phyloP scores from a whole-genome alignment of 306 rosid species.

The Ziziphus jujuba region DNA sequence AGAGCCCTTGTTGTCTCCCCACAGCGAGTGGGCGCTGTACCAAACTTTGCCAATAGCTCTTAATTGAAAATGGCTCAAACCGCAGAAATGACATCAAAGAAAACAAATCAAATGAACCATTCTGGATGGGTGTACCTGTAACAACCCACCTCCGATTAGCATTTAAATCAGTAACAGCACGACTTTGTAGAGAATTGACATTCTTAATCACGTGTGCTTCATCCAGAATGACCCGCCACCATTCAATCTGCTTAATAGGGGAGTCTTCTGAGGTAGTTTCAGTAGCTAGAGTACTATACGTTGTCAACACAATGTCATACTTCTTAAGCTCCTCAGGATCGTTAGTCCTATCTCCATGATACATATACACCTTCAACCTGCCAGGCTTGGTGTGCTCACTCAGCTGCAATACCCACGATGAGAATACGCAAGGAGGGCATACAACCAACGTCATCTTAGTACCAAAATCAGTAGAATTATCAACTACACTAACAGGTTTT shows the following conservation, averaged over 20 bases:
- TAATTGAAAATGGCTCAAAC: slow-evolving; percentile 72
- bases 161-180: slow-evolving; percentile 44
- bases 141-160: slow-evolving; percentile 78
- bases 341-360: slow-evolving; percentile 66
- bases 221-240: slow-evolving; percentile 82
- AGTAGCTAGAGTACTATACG: slow-evolving; percentile 50
- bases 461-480: slow-evolving; percentile 2
- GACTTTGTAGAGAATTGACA: slow-evolving; percentile 49
- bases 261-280: slow-evolving; percentile 29
- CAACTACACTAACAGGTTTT: slow-evolving; percentile 22
- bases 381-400: slow-evolving; percentile 60
- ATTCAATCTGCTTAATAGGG: slow-evolving; percentile 45
- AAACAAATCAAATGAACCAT: slow-evolving; percentile 67
- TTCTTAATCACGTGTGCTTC: slow-evolving; percentile 82
- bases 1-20: slow-evolving; percentile 43
- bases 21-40: slow-evolving; percentile 71
- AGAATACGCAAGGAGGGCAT: slow-evolving; percentile 79
- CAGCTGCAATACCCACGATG: slow-evolving; percentile 65
- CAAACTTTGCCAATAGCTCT: slow-evolving; percentile 61
- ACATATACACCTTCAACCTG: slow-evolving; percentile 57
- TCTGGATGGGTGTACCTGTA: slow-evolving; percentile 80
- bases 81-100: slow-evolving; percentile 73
- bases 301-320: slow-evolving; percentile 75
- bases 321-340: slow-evolving; percentile 45
- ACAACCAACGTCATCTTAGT: slow-evolving; percentile 58